Evolutionary conservation across 164 flowering plant genomes (phyloP), one percentile per base, ranked within the genome.

Genomic region (Saururus chinensis): DNA sequence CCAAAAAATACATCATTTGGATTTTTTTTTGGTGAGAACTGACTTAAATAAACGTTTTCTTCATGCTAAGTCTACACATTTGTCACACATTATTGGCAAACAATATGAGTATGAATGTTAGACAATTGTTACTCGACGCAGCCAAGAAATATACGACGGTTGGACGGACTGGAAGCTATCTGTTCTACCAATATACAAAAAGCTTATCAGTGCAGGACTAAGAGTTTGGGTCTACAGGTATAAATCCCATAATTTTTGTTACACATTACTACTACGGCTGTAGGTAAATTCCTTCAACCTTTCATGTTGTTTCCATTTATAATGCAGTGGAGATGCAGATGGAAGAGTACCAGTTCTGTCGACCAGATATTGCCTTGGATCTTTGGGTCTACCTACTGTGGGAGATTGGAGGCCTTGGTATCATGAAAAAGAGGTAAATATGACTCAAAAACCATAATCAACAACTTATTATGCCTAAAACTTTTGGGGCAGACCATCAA

Each of bases 211-310:
- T 61, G 88, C 86, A 60, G 90, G 93, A 53, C 82, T 91, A 35
- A 81, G 83, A 72, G 87, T 95, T 40, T 95, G 99, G 99, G 82
- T 95, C 51, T 95, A 85, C 80, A 93, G 98, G 98, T 92, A 80
- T 19, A 37, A 22, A 24, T 9, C 22, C 23, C 19, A 19, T n/a
- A 9, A 19, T 19, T n/a, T 53, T 19, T 53, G 5, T 53, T 19
- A n/a, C 4, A 17, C 49, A 1, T 45, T 45, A 45, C 17, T 12
- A 12, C n/a, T n/a, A n/a, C n/a, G n/a, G n/a, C n/a, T 12, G 17
- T 45, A 8, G 0, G 14, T 12, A 45, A 45, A 8, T 45, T 12
- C 4, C 37, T 30, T 12, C 13, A 45, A 13, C 35, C 35, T 21
- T 19, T 22, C 52, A 57, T 45, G 14, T 40, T 56, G 4, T 55